Base-by-base conservation (phyloP, 1,139 yeast genomes). In the Zygosaccharomyces sapae region DNA sequence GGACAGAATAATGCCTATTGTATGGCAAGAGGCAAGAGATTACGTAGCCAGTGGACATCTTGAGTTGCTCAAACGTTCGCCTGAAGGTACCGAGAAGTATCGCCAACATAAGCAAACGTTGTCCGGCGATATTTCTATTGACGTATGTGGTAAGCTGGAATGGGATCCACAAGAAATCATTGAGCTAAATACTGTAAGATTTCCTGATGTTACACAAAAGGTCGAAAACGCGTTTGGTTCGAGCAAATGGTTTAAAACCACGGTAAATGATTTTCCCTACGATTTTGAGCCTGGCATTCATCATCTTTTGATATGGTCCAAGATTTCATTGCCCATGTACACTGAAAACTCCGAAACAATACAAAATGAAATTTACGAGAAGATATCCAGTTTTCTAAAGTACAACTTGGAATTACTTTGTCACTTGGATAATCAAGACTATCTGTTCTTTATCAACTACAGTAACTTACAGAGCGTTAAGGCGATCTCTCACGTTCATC, bases 381-480 rank as follows among this genome's bases (percentile, higher is more conserved):
- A 49, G 39, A 53, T 63, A 27, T 56, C 60, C 13, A 29, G 22
- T 12, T 62, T 62, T 33, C 37, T 61, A 34, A 25, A 41, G 8
- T n/a, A 41, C 13, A 55, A 55, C 19, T 48, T 61, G 16, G 36
- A 38, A 5, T 49, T 47, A 2, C 49, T 48, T 24, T 50, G 46
- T 24, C 45, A 44, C 4, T 31, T 57, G 33, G 36, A 41, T 3
- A 29, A 42, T 2, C 49, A 38, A 1, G 56, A 61, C 30, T 59
- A 55, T 37, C 61, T 70, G 9, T 81, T 86, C 86, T 81, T 81
- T 65, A 74, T 79, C 53, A 81, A 81, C 61, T 80, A 83, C 79
- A 73, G 77, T 13, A 69, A 73, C 16, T 66, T 81, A 44, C 87
- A 81, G 61, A 79, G 84, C 59, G 80, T 81, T 10, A 74, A 72